Base-by-base conservation (phyloP, 2,329 filamentous ascomycete species). In the Colletotrichum musae region DNA sequence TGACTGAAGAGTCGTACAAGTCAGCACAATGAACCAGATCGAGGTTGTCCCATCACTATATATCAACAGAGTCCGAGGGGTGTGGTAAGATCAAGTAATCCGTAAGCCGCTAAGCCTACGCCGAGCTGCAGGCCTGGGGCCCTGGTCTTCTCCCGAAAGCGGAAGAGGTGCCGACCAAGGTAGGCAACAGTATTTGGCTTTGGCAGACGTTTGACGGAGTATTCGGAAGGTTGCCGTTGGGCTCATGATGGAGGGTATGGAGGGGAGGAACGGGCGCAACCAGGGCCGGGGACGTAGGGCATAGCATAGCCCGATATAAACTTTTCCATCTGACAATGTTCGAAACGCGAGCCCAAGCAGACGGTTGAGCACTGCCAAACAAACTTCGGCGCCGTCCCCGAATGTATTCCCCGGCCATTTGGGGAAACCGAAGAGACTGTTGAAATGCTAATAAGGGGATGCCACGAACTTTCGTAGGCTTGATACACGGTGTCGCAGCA, bases 1-100 rank as follows among this genome's bases (percentile, higher is more conserved):
- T 88, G 85, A 76, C 89, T 92, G 77, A 65, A 13, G 24, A 68
- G 54, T 67, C 28, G n/a, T 13, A 2, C 15, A 65, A 64, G 73
- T 79, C 65, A 78, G 76, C 67, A 74, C 72, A 0, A 45, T 68
- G 69, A 5, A 58, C 1, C 2, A 6, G 21, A 24, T 15, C 3
- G 52, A 56, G 57, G 58, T 45, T 32, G 21, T 39, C 24, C 15
- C 32, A 16, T 21, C 1, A 15, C 63, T 53, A 58, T 67, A 68
- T 70, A 68, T 68, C 66, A 47, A 13, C n/a, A 41, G 16, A 26
- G 26, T 26, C 52, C 48, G 57, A 66, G 15, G 57, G 47, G 39
- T 53, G 57, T 61, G 71, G 73, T 53, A 48, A 62, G 63, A 70
- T 45, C 45, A 36, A 50, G 50, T 53, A 70, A 67, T 61, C 45